Conservation (phyloP, 164 flowering plant species). For the Vitis riparia region DNA sequence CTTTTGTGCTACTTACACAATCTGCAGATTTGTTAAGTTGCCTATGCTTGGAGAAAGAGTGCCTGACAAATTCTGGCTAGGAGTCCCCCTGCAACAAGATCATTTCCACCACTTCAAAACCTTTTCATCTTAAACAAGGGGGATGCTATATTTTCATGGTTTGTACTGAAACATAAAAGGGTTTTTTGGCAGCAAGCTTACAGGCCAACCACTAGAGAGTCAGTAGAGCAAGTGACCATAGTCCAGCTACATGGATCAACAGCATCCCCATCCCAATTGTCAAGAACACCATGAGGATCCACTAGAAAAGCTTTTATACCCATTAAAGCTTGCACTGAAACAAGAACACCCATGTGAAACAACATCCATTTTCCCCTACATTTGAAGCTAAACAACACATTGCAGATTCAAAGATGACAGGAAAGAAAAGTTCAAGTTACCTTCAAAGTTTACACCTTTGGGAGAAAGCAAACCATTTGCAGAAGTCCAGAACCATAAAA, state of each 20-base stretch:
- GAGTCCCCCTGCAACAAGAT: conserved; percentile 66
- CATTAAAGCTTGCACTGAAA: conserved; percentile 90
- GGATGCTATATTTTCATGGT: neutral
- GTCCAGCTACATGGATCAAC: conserved; percentile 99
- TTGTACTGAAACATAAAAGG: neutral
- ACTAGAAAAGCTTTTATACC: conserved; percentile 52
- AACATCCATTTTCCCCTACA: neutral
- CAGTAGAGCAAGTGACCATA: conserved; percentile 93
- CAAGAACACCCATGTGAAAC: conserved; percentile 11
- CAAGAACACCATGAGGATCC: conserved; percentile 89
- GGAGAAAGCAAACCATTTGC: conserved; percentile 70
- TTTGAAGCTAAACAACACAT: neutral
- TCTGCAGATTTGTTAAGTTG: conserved; percentile 88
- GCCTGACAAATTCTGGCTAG: conserved; percentile 89
- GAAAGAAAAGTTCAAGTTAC: conserved; percentile 32
- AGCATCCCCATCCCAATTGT: conserved; percentile 82
- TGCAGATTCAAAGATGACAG: neutral
- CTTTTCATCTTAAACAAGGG: neutral
- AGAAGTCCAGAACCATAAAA: conserved; percentile 45
- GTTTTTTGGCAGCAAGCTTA: conserved; percentile 39
- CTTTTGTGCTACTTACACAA: conserved; percentile 53
- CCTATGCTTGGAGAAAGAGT: conserved; percentile 88
- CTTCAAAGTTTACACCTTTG: conserved; percentile 95
- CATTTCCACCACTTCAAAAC: conserved; percentile 11
- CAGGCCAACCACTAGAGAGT: conserved; percentile 71